Percentiles rank a stretch among this genome's conserved stretches.
Conservation (phyloP, 2,329 filamentous ascomycete genomes). For the Phyllosticta ampelicida region DNA sequence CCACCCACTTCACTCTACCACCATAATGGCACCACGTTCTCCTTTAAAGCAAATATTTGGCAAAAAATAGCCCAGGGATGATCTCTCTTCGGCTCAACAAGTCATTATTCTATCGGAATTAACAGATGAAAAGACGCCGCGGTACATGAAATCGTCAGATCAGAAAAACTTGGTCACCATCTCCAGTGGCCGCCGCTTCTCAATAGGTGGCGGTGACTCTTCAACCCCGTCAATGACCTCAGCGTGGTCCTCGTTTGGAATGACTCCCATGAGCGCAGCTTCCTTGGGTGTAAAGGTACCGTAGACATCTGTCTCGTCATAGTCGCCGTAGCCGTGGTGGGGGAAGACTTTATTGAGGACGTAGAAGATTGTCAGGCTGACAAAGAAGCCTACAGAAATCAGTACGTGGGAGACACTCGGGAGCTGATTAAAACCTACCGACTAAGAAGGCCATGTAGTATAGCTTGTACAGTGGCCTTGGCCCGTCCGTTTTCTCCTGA, state of each 20-base stretch:
- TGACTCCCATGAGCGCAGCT: constrained; percentile 31
- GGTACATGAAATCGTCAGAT: not conserved
- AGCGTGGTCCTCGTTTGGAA: constrained; percentile 11
- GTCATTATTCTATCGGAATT: too few relatives aligned
- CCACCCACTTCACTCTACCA: too few relatives aligned
- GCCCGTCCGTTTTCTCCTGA: constrained; percentile 21
- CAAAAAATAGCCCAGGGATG: too few relatives aligned
- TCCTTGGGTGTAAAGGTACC: constrained; percentile 36
- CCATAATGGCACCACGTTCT: too few relatives aligned
- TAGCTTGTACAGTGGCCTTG: constrained; percentile 31
- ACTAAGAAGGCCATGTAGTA: constrained; percentile 40
- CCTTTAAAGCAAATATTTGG: too few relatives aligned
- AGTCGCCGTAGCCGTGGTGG: constrained; percentile 29
- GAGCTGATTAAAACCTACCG: constrained; percentile 18
- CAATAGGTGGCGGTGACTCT: not conserved
- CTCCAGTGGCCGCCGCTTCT: constrained; percentile 1
- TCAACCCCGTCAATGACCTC: constrained; percentile 12
- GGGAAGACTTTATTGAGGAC: constrained; percentile 32
- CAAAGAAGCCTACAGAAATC: constrained; percentile 27
- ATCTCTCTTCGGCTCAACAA: too few relatives aligned
- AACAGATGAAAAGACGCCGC: not conserved
- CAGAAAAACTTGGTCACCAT: not conserved
- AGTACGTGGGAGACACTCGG: constrained; percentile 12
- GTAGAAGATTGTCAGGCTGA: constrained; percentile 25
- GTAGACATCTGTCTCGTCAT: constrained; percentile 35